Evolutionary conservation across 176 grass and related monocot species (phyloP).

Genomic region (Avena insularis): DNA sequence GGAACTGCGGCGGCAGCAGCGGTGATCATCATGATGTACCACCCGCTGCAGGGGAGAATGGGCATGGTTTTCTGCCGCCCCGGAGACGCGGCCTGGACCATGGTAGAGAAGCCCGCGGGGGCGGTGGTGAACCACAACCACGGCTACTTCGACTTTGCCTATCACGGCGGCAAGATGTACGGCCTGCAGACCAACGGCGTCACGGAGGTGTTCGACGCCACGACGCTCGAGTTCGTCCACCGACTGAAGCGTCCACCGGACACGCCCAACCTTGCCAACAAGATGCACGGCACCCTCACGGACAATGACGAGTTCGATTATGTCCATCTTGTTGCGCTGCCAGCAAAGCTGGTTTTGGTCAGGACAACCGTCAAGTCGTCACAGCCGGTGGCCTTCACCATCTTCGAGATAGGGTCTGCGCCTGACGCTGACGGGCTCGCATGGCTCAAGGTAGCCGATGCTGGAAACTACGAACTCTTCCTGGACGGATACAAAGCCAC

Average conservation of each 20-base stretch:
- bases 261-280: not conserved
- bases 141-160: slow-evolving; percentile 14
- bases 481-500: slow-evolving; percentile 22
- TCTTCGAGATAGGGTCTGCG: slow-evolving; percentile 10
- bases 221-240: not conserved
- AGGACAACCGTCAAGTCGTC: not conserved
- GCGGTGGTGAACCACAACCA: not conserved
- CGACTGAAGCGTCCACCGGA: not conserved
- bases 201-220: not conserved
- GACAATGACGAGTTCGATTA: not conserved
- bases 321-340: slow-evolving; percentile 17
- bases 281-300: not conserved
- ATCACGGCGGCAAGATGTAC: not conserved
- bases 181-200: not conserved
- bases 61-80: slow-evolving; percentile 17
- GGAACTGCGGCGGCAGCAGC: not conserved
- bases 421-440: not conserved
- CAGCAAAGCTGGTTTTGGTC: slow-evolving; percentile 26
- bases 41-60: not conserved
- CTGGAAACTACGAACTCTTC: slow-evolving; percentile 24
- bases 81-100: slow-evolving; percentile 27
- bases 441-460: slow-evolving; percentile 16
- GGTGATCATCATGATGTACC: slow-evolving; percentile 16
- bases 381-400: slow-evolving; percentile 1
- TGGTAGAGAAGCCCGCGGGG: not conserved